Evolutionary conservation across 768 basidiomycete species (phyloP), one percentile per base, ranked within the genome.

Genomic region (Lactifluus pinguis): DNA sequence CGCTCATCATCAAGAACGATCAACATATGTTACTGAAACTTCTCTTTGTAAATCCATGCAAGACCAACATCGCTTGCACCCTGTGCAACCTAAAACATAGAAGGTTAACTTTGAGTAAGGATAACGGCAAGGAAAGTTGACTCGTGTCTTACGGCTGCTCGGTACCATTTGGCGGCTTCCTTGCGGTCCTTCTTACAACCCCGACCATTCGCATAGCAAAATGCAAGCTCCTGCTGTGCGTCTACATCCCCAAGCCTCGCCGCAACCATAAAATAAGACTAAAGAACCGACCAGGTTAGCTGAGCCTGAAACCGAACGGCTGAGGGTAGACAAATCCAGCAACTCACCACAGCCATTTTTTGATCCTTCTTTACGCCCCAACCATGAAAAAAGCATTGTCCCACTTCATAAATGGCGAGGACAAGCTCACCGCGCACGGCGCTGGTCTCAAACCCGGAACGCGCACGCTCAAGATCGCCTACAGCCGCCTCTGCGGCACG

Each of bases 21-120:
- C 21, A 5, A 29, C 11, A 25, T 30, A 30, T 15, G 17, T 68
- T 59, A 75, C 49, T 70, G 67, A 67, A 84, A 92, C 73, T 94
- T 94, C 68, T 89, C 84, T 72, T 95, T 95, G 76, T 89, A 90
- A 63, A 93, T 92, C 91, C 91, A 93, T 2, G 89, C 89, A 49
- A 93, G 79, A 25, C 91, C 91, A 63, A 92, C 78, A 67, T 89
- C 86, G 69, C 90, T 92, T 56, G 76, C 80, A 19, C 90, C 90
- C 70, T 92, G 91, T 15, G 76, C 76, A 34, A 79, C 82, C 81
- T 83, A 54, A 41, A 59, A 58, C 2, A 53, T 34, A 21, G 25
- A 38, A 19, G 14, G 29, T 29, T 4, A 44, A 42, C 21, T n/a
- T 19, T 29, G 14, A 55, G 38, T 21, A 8, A 9, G 17, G 11